A percentile compares a stretch with the other conserved stretches of the same genome.
These are phyloP conservation scores for Solanum infundibuliforme DNA, from an alignment of 257 asterid species.

Conservation along the genomic window DNA sequence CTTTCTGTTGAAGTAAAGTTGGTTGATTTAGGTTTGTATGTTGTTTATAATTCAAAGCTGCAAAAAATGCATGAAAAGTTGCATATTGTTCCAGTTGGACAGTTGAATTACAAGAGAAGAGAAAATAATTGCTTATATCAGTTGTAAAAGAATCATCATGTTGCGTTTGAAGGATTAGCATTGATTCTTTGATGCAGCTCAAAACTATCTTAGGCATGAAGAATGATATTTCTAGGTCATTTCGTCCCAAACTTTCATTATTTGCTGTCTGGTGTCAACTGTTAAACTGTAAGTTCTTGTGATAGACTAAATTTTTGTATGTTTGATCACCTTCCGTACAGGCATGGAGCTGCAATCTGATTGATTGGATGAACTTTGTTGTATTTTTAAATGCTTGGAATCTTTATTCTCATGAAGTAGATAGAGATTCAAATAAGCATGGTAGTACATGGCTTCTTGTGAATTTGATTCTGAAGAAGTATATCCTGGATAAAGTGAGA, in stretches of 20 bases:
- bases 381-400: constrained; percentile 90
- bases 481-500: constrained; percentile 36
- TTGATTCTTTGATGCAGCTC: neutral
- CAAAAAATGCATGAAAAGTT: neutral
- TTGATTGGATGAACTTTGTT: constrained; percentile 76
- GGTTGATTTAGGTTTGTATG: neutral
- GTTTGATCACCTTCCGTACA: constrained; percentile 11
- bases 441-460: constrained; percentile 48
- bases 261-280: neutral
- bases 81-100: neutral
- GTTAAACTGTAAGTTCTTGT: neutral
- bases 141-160: neutral
- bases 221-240: neutral
- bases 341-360: constrained; percentile 36
- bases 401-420: constrained; percentile 46
- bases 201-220: neutral
- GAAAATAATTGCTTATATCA: neutral
- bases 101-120: neutral
- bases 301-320: neutral
- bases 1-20: neutral
- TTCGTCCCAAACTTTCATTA: neutral
- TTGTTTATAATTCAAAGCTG: neutral
- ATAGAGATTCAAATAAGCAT: constrained; percentile 11
- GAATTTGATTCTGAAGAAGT: constrained; percentile 47
- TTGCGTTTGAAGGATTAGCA: neutral